phyloP scores from a whole-genome alignment of 345 rosid species.

The Citrus medica region DNA sequence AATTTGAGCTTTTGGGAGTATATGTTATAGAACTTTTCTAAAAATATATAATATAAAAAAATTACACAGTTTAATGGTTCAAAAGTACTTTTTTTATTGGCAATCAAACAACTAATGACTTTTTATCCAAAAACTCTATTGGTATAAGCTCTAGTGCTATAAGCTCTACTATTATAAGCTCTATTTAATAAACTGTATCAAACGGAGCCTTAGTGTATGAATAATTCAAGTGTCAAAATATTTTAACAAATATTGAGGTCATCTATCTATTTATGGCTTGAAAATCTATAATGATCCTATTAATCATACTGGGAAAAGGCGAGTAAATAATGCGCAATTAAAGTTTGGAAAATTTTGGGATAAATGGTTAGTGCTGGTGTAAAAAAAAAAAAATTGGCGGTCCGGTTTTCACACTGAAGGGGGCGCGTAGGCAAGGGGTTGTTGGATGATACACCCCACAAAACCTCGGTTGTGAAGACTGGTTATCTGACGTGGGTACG shows the following conservation, averaged over 20 bases:
- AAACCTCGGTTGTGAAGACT: conserved; percentile 4
- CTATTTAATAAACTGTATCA: too few relatives aligned
- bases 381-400: background rate
- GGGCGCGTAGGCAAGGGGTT: conserved; percentile 8
- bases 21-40: too few relatives aligned
- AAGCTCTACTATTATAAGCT: too few relatives aligned
- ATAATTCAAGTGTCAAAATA: background rate
- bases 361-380: background rate
- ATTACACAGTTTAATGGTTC: too few relatives aligned
- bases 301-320: background rate
- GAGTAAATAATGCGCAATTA: background rate
- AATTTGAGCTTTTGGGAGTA: too few relatives aligned
- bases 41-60: too few relatives aligned
- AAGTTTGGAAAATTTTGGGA: too few relatives aligned
- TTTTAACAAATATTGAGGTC: background rate
- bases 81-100: too few relatives aligned
- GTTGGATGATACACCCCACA: conserved; percentile 6
- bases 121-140: too few relatives aligned
- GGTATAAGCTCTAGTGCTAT: too few relatives aligned
- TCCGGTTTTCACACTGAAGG: background rate
- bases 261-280: background rate
- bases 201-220: too few relatives aligned
- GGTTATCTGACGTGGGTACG: conserved; percentile 28
- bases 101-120: too few relatives aligned
- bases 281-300: background rate